These are phyloP conservation scores for Tubosaeta sp. DNA, from an alignment of 768 basidiomycete species.

Conservation along the genomic window DNA sequence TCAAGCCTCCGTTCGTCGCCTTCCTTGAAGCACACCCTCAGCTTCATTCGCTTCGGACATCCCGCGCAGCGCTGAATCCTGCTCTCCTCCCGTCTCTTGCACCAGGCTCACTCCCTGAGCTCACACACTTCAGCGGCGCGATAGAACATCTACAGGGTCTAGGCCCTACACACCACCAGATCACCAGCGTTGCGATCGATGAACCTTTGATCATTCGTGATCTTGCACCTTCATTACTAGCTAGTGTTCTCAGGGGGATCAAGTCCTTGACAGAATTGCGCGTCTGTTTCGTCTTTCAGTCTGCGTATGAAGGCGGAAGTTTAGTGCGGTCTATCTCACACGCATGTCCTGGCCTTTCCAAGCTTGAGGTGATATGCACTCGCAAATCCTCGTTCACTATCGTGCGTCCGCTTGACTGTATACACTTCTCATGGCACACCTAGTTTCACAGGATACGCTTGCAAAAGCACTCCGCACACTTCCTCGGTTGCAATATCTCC, in stretches of 20 bases:
- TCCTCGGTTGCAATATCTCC: slow-evolving; percentile 57
- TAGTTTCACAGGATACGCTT: slow-evolving; percentile 35
- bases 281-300: slow-evolving; percentile 65
- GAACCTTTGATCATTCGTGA: slow-evolving; percentile 68
- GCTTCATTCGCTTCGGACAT: slow-evolving; percentile 48
- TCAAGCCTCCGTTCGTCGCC: slow-evolving; percentile 55
- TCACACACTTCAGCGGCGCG: slow-evolving; percentile 63
- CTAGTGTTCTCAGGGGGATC: slow-evolving; percentile 54
- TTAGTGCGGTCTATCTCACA: slow-evolving; percentile 62
- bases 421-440: background rate
- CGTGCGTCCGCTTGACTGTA: slow-evolving; percentile 33
- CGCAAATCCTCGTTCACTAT: slow-evolving; percentile 72
- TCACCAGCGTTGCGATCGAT: slow-evolving; percentile 57
- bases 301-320: slow-evolving; percentile 70
- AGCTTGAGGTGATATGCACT: slow-evolving; percentile 62
- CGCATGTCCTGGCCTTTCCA: slow-evolving; percentile 59
- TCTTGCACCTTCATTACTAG: slow-evolving; percentile 57
- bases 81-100: slow-evolving; percentile 49
- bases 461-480: slow-evolving; percentile 60
- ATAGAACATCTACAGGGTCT: slow-evolving; percentile 64
- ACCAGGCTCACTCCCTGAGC: slow-evolving; percentile 40
- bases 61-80: slow-evolving; percentile 50
- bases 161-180: slow-evolving; percentile 40
- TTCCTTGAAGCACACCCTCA: slow-evolving; percentile 66
- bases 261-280: slow-evolving; percentile 54